These are phyloP conservation scores for Ganoderma lingzhi DNA, from an alignment of 1,284 basidiomycete genomes.

Conservation along the genomic window DNA sequence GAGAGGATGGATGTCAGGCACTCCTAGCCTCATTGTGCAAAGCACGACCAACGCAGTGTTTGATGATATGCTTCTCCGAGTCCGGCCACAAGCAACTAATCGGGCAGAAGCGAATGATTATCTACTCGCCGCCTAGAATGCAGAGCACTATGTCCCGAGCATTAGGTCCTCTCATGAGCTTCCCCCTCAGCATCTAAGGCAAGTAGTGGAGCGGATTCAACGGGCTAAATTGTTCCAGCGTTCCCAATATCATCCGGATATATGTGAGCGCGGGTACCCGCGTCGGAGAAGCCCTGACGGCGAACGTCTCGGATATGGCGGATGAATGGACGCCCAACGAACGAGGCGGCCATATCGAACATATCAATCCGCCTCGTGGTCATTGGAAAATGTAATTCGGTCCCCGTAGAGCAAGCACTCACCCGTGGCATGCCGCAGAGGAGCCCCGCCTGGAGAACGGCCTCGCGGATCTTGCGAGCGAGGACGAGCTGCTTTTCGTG, in stretches of 20 bases:
- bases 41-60: neutral
- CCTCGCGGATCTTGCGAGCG: conserved; percentile 60
- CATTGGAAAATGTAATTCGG: too few relatives aligned
- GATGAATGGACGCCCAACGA: neutral
- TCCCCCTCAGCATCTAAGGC: neutral
- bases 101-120: neutral
- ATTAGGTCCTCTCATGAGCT: neutral
- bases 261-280: neutral
- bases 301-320: neutral
- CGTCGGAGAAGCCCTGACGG: neutral
- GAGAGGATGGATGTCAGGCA: neutral
- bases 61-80: neutral
- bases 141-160: neutral
- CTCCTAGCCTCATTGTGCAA: too few relatives aligned
- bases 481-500: conserved; percentile 48
- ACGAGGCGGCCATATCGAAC: neutral
- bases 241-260: neutral
- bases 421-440: conserved; percentile 62
- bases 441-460: conserved; percentile 63
- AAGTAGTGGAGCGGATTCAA: neutral
- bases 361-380: neutral
- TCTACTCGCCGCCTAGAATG: neutral
- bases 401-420: conserved; percentile 16
- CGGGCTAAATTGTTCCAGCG: neutral
- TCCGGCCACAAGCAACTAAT: neutral